A percentile compares a stretch with the other conserved stretches of the same genome.
These are phyloP conservation scores for Trypanosoma rangeli DNA, from an alignment of 208 protist species.

Conservation along the genomic window DNA sequence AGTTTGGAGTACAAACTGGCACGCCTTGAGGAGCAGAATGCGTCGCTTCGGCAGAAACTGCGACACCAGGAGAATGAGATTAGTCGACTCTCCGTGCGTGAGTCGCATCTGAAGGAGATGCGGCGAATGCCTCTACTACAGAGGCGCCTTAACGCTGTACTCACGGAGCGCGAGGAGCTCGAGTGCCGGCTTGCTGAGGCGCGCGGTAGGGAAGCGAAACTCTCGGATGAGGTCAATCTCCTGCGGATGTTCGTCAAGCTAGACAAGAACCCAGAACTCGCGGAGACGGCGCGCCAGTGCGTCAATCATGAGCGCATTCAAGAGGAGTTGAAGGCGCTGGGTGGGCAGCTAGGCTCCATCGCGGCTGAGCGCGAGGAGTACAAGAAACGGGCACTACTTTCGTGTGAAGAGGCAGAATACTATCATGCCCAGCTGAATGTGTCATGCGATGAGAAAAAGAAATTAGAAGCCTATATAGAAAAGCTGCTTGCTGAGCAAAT, in stretches of 20 bases:
- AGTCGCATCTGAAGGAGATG: conserved; percentile 34
- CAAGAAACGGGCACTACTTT: conserved; percentile 41
- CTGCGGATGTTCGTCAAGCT: conserved; percentile 48
- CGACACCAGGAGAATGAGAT: conserved; percentile 33
- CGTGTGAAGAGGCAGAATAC: conserved; percentile 43
- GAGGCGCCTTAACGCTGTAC: conserved; percentile 28
- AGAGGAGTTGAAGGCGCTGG: conserved; percentile 36
- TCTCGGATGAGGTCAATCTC: conserved; percentile 43
- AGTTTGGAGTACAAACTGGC: conserved; percentile 21
- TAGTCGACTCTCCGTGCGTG: conserved; percentile 24
- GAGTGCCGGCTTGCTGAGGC: conserved; percentile 38
- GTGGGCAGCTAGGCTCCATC: conserved; percentile 26
- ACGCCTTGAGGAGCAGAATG: conserved; percentile 32
- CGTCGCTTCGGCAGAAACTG: conserved; percentile 22
- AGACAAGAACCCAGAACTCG: conserved; percentile 37
- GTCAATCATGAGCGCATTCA: conserved; percentile 27
- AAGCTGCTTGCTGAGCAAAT: conserved; percentile 8
- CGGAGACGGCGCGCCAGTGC: conserved; percentile 26
- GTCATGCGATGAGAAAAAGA: conserved; percentile 12
- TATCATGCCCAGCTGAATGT: conserved; percentile 22
- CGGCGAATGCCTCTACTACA: conserved; percentile 38
- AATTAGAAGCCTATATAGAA: conserved; percentile 20
- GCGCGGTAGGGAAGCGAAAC: conserved; percentile 30
- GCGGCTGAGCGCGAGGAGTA: conserved; percentile 37
- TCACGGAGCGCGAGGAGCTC: conserved; percentile 28